Evolutionary conservation across 176 grass and related monocot species (phyloP).

Genomic region (Areca catechu): DNA sequence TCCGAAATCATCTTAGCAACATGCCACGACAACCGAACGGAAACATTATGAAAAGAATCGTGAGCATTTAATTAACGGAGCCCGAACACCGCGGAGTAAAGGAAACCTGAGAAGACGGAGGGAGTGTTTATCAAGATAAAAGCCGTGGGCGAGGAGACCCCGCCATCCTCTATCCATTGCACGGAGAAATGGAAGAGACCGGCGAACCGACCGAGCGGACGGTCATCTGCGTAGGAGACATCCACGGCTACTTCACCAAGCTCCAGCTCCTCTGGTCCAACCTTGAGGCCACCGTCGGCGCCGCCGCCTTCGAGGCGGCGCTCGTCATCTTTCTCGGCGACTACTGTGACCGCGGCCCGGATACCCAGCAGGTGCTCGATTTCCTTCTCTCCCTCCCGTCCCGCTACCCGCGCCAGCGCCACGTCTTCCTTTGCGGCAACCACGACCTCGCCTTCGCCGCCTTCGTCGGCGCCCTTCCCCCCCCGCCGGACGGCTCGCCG

Average conservation of each 20-base stretch:
- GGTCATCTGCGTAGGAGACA: slow-evolving; percentile 83
- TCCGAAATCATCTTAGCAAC: too few relatives aligned
- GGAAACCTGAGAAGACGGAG: too few relatives aligned
- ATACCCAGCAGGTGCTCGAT: slow-evolving; percentile 50
- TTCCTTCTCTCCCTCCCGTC: slow-evolving; percentile 57
- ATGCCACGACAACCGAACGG: too few relatives aligned
- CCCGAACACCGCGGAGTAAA: too few relatives aligned
- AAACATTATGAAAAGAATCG: too few relatives aligned
- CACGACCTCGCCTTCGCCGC: slow-evolving; percentile 87
- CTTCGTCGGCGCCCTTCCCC: slow-evolving; percentile 70
- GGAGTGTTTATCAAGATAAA: too few relatives aligned
- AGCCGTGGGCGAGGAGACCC: too few relatives aligned
- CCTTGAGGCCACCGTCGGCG: slow-evolving; percentile 34
- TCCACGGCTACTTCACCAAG: slow-evolving; percentile 82
- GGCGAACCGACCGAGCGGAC: slow-evolving; percentile 9
- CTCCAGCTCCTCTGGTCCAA: slow-evolving; percentile 75
- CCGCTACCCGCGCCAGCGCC: slow-evolving; percentile 48
- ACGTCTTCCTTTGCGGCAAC: slow-evolving; percentile 95
- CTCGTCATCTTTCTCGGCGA: slow-evolving; percentile 94
- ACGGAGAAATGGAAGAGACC: too few relatives aligned
- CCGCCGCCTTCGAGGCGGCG: slow-evolving; percentile 58
- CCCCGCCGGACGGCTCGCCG: slow-evolving; percentile 41
- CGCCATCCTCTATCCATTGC: too few relatives aligned
- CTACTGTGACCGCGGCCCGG: slow-evolving; percentile 75
- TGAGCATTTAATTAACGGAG: too few relatives aligned